Conservation (phyloP, 148 eudicot genomes). For the Salicornia ramosissima region DNA sequence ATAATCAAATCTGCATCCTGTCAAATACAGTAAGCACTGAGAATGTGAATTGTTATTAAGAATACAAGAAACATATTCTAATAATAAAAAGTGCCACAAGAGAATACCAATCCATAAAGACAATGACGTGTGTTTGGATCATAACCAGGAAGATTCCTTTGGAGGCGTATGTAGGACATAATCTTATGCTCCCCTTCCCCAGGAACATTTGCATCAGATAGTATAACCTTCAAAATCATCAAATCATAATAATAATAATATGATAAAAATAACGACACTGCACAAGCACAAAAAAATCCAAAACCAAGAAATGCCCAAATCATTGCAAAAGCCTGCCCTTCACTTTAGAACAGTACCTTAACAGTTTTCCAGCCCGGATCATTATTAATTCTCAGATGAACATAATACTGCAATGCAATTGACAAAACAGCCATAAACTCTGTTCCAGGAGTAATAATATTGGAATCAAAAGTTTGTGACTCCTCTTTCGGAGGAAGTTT, state of each 20-base stretch:
- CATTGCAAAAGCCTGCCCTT: neutral
- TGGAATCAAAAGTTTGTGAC: constrained; percentile 81
- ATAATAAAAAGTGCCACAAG: neutral
- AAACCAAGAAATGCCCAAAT: neutral
- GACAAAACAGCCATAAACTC: constrained; percentile 91
- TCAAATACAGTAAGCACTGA: neutral
- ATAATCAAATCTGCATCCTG: constrained; percentile 94
- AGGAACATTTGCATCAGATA: constrained; percentile 98
- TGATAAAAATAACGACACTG: neutral
- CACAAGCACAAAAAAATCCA: neutral
- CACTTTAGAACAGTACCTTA: constrained; percentile 46
- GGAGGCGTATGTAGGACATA: constrained; percentile 97
- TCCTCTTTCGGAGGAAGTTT: constrained; percentile 68
- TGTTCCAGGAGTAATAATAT: constrained; percentile 96
- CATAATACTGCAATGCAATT: constrained; percentile 81
- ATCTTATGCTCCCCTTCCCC: constrained; percentile 99
- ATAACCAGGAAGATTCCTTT: constrained; percentile 89
- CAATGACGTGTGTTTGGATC: constrained; percentile 98
- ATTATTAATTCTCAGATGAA: constrained; percentile 78
- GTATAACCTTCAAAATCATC: constrained; percentile 65
- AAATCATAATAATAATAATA: neutral
- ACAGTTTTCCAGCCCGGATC: constrained; percentile 97
- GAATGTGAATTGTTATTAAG: neutral
- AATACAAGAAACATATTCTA: neutral
- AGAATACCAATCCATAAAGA: constrained; percentile 84